A percentile compares a stretch with the other conserved stretches of the same genome.
These are phyloP conservation scores for Nakataea oryzae DNA, from an alignment of 2,329 filamentous ascomycete genomes.

Conservation along the genomic window DNA sequence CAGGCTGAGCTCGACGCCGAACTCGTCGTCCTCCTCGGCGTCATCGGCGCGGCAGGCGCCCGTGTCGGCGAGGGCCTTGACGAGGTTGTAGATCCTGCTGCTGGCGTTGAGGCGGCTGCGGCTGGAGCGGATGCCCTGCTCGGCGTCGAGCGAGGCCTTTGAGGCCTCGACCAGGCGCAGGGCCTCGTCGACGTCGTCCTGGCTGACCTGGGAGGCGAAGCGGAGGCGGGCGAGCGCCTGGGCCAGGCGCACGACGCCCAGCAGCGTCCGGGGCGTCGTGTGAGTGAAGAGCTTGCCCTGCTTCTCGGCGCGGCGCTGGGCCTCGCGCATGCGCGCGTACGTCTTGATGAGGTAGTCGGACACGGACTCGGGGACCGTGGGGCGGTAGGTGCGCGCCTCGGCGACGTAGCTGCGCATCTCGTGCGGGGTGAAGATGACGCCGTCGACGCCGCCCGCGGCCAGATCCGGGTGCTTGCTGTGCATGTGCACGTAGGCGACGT, in stretches of 20 bases:
- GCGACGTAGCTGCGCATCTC: slow-evolving; percentile 96
- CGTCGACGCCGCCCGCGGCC: slow-evolving; percentile 25
- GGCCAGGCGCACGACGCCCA: slow-evolving; percentile 84
- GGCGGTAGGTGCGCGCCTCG: slow-evolving; percentile 80
- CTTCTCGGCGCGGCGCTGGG: slow-evolving; percentile 84
- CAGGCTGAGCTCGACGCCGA: slow-evolving; percentile 66
- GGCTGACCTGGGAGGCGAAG: slow-evolving; percentile 74
- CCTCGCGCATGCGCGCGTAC: slow-evolving; percentile 87
- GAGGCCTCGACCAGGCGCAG: slow-evolving; percentile 84
- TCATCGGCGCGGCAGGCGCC: slow-evolving; percentile 73
- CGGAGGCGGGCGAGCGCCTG: slow-evolving; percentile 88
- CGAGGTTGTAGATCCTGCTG: slow-evolving; percentile 89
- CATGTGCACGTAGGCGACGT: slow-evolving; percentile 97
- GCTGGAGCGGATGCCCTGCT: slow-evolving; percentile 39
- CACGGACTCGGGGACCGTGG: slow-evolving; percentile 71
- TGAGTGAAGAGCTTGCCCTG: slow-evolving; percentile 88
- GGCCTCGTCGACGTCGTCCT: slow-evolving; percentile 93
- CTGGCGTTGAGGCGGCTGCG: slow-evolving; percentile 67
- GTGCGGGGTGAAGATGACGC: slow-evolving; percentile 76
- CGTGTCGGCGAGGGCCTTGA: slow-evolving; percentile 76
- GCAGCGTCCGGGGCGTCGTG: slow-evolving; percentile 84
- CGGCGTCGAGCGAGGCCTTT: slow-evolving; percentile 79
- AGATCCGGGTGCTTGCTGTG: slow-evolving; percentile 84
- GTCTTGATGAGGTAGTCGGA: slow-evolving; percentile 96
- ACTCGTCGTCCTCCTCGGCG: slow-evolving; percentile 40